phyloP scores from a whole-genome alignment of 192 early-diverging fungal species.

The Coemansia sp. region DNA sequence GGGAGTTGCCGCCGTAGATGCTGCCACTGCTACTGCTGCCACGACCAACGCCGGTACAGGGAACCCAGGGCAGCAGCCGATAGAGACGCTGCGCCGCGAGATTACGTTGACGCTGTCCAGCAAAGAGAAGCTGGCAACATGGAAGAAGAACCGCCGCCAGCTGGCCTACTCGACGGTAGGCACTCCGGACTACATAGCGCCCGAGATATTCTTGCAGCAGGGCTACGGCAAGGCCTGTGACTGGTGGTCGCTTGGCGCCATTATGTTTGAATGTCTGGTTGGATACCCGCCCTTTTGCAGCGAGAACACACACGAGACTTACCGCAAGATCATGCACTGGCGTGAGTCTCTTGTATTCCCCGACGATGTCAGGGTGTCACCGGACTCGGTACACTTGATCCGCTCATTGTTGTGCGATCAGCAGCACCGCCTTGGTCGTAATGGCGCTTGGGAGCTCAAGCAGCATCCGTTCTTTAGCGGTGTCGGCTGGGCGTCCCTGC shows the following conservation, averaged over 20 bases:
- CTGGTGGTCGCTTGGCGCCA: slow-evolving; percentile 99
- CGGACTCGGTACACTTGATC: slow-evolving; percentile 93
- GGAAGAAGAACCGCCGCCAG: slow-evolving; percentile 96
- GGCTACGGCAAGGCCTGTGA: slow-evolving; percentile 99
- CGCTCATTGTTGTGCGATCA: slow-evolving; percentile 88
- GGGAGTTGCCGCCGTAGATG: slow-evolving; percentile 35
- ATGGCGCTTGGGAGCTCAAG: slow-evolving; percentile 84
- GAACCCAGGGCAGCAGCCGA: slow-evolving; percentile 37
- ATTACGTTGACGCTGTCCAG: slow-evolving; percentile 93
- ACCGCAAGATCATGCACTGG: slow-evolving; percentile 99
- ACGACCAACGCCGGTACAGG: background rate
- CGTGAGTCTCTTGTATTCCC: slow-evolving; percentile 88
- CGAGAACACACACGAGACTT: slow-evolving; percentile 95
- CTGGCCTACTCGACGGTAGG: slow-evolving; percentile 98
- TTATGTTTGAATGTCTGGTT: slow-evolving; percentile 99
- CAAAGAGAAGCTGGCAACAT: slow-evolving; percentile 95
- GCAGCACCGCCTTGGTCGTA: slow-evolving; percentile 82
- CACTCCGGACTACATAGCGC: slow-evolving; percentile 98
- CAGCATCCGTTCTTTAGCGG: slow-evolving; percentile 94
- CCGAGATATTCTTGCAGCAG: slow-evolving; percentile 92
- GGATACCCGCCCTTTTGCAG: slow-evolving; percentile 99
- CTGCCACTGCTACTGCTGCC: slow-evolving; percentile 35
- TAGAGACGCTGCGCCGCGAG: slow-evolving; percentile 65
- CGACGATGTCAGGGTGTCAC: slow-evolving; percentile 89
- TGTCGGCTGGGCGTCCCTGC: slow-evolving; percentile 89